Conservation (phyloP, 106 monocot genomes). For the Platanthera guangdongensis region DNA sequence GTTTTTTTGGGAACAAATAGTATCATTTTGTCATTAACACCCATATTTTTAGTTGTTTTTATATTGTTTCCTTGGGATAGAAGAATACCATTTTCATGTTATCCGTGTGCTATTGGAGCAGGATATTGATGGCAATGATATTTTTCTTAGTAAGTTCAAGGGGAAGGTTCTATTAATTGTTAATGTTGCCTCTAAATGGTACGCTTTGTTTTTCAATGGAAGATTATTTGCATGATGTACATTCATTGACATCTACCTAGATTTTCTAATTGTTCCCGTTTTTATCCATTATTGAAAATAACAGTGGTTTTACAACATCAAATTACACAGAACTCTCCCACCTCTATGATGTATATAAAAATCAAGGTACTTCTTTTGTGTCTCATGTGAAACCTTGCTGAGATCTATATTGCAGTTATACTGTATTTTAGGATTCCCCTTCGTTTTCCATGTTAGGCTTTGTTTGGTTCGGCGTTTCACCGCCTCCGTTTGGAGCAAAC, state of each 20-base stretch:
- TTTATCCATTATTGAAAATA: constrained; percentile 10
- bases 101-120: constrained; percentile 13
- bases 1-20: too few relatives aligned
- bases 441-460: neutral
- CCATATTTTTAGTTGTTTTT: neutral
- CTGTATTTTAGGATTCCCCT: neutral
- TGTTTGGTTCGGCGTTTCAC: too few relatives aligned
- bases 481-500: too few relatives aligned
- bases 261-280: neutral
- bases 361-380: constrained; percentile 61
- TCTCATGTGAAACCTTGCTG: neutral
- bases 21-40: too few relatives aligned
- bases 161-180: constrained; percentile 83
- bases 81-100: neutral
- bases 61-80: neutral
- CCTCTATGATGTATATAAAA: constrained; percentile 88
- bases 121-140: constrained; percentile 96
- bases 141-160: constrained; percentile 88
- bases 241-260: neutral
- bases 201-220: constrained; percentile 4
- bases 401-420: neutral
- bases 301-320: constrained; percentile 85
- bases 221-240: neutral
- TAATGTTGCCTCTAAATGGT: constrained; percentile 99
- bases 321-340: constrained; percentile 95